Percentiles rank a stretch among this genome's conserved stretches.
These are phyloP conservation scores for Anthracocystis setariae DNA, from an alignment of 1,284 basidiomycete genomes.

Conservation along the genomic window DNA sequence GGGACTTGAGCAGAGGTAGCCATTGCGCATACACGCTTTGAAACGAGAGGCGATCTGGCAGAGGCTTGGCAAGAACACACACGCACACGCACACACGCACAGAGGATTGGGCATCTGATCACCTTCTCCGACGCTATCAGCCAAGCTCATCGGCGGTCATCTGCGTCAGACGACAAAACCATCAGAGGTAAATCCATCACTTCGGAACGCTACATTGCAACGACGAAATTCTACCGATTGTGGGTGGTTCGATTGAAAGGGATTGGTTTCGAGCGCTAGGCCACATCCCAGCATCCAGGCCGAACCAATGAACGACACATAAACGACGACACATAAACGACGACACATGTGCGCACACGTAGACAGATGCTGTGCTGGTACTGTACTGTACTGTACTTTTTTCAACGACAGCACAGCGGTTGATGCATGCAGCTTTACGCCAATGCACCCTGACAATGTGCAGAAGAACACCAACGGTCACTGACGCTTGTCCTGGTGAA, in stretches of 20 bases:
- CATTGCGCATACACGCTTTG: constrained; percentile 14
- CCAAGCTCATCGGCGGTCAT: constrained; percentile 7
- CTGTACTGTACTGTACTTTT: too few relatives aligned
- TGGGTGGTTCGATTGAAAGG: constrained; percentile 8
- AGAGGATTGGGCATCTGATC: constrained; percentile 8
- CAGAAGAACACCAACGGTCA: not conserved
- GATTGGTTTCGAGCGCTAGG: constrained; percentile 1
- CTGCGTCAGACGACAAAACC: constrained; percentile 1
- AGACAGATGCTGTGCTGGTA: not conserved
- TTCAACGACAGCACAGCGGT: constrained; percentile 10
- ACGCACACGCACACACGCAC: too few relatives aligned
- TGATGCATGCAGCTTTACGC: constrained; percentile 15
- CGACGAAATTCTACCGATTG: not conserved
- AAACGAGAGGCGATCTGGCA: constrained; percentile 10
- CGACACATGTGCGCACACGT: constrained; percentile 11
- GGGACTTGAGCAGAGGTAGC: constrained; percentile 12
- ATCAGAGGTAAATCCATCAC: constrained; percentile 9
- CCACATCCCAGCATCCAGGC: constrained; percentile 24
- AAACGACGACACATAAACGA: constrained; percentile 10
- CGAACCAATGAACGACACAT: too few relatives aligned
- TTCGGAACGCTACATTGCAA: too few relatives aligned
- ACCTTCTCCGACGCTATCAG: constrained; percentile 20
- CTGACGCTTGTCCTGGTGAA: not conserved
- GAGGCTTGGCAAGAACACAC: constrained; percentile 15
- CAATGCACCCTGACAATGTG: not conserved